phyloP scores from a whole-genome alignment of 129 eudicot species.

The Heracleum sosnowskyi region DNA sequence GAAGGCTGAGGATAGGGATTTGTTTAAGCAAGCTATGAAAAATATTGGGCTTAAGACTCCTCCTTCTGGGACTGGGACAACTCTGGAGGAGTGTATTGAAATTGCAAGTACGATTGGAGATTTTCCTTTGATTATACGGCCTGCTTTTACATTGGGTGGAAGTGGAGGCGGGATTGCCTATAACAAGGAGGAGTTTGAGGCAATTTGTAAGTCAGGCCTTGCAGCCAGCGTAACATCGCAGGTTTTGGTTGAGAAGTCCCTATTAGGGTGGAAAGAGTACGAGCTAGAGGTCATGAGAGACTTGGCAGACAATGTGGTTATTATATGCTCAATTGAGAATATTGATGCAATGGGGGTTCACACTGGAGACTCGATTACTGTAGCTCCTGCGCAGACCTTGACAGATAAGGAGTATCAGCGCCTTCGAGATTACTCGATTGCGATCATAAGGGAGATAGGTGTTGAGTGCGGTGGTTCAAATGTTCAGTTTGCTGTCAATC shows the following conservation, averaged over 20 bases:
- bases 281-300: conserved; percentile 64
- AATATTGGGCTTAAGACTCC: conserved; percentile 14
- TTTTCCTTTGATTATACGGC: conserved; percentile 35
- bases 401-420: conserved; percentile 58
- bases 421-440: conserved; percentile 51
- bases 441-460: conserved; percentile 60
- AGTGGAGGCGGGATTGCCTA: conserved; percentile 22
- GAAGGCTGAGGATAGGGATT: conserved; percentile 64
- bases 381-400: conserved; percentile 58
- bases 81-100: conserved; percentile 9
- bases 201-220: conserved; percentile 57
- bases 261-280: conserved; percentile 58
- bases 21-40: conserved; percentile 20
- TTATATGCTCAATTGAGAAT: conserved; percentile 50
- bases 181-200: conserved; percentile 46
- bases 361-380: conserved; percentile 55
- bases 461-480: conserved; percentile 67
- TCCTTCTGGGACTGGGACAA: conserved; percentile 11
- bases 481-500: conserved; percentile 59
- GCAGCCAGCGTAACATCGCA: conserved; percentile 57
- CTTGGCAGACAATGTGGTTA: conserved; percentile 62
- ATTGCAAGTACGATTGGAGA: conserved; percentile 9
- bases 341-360: conserved; percentile 45
- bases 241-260: conserved; percentile 59
- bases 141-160: conserved; percentile 45